Evolutionary conservation across 2,329 filamentous ascomycete species (phyloP), one percentile per base, ranked within the genome.

Genomic region (Botrytis deweyae): DNA sequence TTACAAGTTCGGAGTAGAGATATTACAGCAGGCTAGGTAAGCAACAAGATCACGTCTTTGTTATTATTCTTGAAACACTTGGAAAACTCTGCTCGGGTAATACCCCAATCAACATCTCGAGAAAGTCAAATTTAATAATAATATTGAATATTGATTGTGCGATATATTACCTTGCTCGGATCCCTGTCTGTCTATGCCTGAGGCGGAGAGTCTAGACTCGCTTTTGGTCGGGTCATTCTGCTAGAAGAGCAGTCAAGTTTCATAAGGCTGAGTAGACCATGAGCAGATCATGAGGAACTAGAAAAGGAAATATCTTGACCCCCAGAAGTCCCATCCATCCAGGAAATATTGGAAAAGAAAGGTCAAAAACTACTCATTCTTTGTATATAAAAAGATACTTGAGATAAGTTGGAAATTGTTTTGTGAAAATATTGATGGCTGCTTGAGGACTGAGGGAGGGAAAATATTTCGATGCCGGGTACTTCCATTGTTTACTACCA

Each of bases 161-260:
- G 36, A 40, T 44, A 58, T 69, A 58, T 58, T 58, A 69, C 66
- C 36, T 18, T 44, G n/a, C 7, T 69, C n/a, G 25, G 40, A 69
- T 10, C 66, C 66, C n/a, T 69, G 66, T 58, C 49, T 29, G 6
- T 33, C 66, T 38, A 38, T 58, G 49, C 52, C 49, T 69, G 65
- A 68, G 65, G 66, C 25, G 38, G n/a, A n/a, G 38, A 58, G 18
- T 42, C 66, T 42, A 69, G n/a, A 69, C 18, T 58, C 33, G 16
- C 10, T n/a, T 58, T 69, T 58, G 36, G 7, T 16, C 22, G 12
- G 12, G 14, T 4, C 1, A 33, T 22, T 42, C 40, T 55, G 29
- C 33, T 33, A 33, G 16, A 20, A 33, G 38, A 58, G 10, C n/a
- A 25, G 49, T 16, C 36, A 42, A 25, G n/a, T 38, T 29, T 42